A percentile compares a stretch with the other conserved stretches of the same genome.
Evolutionary conservation across 2,329 filamentous ascomycete genomes (phyloP).

Genomic region (Zymoseptoria ardabiliae): DNA sequence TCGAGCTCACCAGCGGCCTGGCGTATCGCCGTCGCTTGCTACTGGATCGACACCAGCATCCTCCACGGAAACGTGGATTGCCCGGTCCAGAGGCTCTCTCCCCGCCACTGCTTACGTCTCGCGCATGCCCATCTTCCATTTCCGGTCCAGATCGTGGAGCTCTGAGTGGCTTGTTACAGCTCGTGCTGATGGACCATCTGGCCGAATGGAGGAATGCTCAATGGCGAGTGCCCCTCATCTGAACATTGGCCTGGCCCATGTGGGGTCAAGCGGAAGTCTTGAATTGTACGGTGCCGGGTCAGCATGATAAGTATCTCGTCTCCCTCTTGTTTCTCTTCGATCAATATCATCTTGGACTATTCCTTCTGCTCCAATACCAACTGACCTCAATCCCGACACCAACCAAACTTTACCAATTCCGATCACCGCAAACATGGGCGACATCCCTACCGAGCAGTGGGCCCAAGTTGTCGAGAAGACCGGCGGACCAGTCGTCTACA

Average conservation of each 20-base stretch:
- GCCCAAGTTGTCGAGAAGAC: conserved; percentile 82
- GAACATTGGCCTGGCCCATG: background rate
- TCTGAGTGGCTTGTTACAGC: background rate
- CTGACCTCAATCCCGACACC: background rate
- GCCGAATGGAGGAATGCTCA: background rate
- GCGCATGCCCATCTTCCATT: background rate
- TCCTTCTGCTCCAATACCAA: background rate
- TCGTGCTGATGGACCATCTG: background rate
- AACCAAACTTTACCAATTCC: background rate
- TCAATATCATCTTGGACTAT: background rate
- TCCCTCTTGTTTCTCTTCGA: background rate
- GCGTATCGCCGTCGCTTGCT: background rate
- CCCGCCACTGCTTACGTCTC: background rate
- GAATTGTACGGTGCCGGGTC: background rate
- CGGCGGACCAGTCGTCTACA: conserved; percentile 63
- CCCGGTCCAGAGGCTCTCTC: background rate
- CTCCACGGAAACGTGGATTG: background rate
- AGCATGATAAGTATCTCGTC: background rate
- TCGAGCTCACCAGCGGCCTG: background rate
- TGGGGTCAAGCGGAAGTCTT: background rate
- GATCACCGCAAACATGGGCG: conserved; percentile 22
- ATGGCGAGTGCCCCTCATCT: background rate
- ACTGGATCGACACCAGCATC: background rate
- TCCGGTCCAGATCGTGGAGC: background rate
- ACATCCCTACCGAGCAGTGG: conserved; percentile 79